Conservation (phyloP, 805 yeast genomes). For the Candida alai region DNA sequence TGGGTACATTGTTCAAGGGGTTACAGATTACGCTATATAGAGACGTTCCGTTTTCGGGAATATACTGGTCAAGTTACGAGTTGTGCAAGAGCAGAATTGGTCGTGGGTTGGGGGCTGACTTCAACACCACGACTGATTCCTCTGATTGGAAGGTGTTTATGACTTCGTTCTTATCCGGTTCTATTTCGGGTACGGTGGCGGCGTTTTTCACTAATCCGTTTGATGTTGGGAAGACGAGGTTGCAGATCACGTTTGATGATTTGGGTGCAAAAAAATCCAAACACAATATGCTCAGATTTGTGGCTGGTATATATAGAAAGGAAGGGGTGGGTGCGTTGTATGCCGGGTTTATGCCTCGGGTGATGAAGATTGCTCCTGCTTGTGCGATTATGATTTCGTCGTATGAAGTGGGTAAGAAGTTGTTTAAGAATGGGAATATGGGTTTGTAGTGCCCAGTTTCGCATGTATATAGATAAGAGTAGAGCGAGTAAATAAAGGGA, state of each 20-base stretch:
- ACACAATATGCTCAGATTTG: conserved; percentile 60
- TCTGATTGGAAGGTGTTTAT: conserved; percentile 46
- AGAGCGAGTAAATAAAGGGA: too few relatives aligned
- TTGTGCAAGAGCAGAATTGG: conserved; percentile 28
- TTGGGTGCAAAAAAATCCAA: conserved; percentile 8
- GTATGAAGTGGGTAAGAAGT: conserved; percentile 80
- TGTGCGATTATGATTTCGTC: conserved; percentile 98
- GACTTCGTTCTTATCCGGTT: conserved; percentile 76
- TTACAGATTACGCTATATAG: conserved; percentile 88
- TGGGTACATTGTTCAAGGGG: conserved; percentile 72
- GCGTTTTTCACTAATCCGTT: conserved; percentile 91
- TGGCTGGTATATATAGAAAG: conserved; percentile 54
- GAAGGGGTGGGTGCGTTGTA: conserved; percentile 88
- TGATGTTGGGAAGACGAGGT: conserved; percentile 93
- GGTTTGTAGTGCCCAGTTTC: too few relatives aligned
- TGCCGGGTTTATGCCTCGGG: conserved; percentile 81
- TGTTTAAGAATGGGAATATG: conserved; percentile 28
- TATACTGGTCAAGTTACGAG: conserved; percentile 91
- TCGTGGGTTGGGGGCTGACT: conserved; percentile 19
- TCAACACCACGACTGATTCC: conserved; percentile 15
- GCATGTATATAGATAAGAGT: too few relatives aligned
- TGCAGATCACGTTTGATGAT: conserved; percentile 56
- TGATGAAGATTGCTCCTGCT: conserved; percentile 90
- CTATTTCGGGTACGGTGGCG: conserved; percentile 78
- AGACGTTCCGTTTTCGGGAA: conserved; percentile 95